A percentile compares a stretch with the other conserved stretches of the same genome.
Evolutionary conservation across 1,139 yeast genomes (phyloP).

Genomic region (Pneumocystis jirovecii): DNA sequence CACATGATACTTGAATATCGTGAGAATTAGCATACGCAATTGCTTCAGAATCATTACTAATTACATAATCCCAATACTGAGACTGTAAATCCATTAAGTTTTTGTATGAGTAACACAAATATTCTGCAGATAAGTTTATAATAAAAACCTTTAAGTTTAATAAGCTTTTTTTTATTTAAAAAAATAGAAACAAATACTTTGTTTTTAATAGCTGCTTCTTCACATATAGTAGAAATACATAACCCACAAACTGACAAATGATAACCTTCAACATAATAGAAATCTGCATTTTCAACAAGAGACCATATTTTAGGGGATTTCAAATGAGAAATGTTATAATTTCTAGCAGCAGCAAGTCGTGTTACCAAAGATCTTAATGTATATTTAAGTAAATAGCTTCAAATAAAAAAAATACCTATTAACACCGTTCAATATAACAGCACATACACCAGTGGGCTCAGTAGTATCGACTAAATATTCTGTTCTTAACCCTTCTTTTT

Average conservation of each 20-base stretch:
- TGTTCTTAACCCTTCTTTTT: conserved; percentile 74
- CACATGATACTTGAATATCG: conserved; percentile 21
- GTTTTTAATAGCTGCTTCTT: conserved; percentile 75
- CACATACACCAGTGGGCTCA: conserved; percentile 91
- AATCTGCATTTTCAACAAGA: conserved; percentile 63
- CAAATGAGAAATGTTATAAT: conserved; percentile 79
- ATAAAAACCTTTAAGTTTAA: conserved; percentile 37
- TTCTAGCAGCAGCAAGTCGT: conserved; percentile 95
- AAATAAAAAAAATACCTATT: not conserved
- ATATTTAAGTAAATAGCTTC: not conserved
- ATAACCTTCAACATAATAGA: conserved; percentile 91
- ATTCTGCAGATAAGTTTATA: conserved; percentile 89
- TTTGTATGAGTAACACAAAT: conserved; percentile 89
- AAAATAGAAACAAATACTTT: conserved; percentile 25
- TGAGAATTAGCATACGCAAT: conserved; percentile 85
- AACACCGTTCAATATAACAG: conserved; percentile 78
- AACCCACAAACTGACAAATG: conserved; percentile 96
- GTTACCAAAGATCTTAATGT: conserved; percentile 79
- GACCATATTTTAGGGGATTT: conserved; percentile 84
- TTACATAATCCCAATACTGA: conserved; percentile 80
- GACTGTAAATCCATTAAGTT: conserved; percentile 67
- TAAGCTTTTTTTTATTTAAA: not conserved
- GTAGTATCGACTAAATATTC: conserved; percentile 53
- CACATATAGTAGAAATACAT: conserved; percentile 76
- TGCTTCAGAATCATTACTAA: conserved; percentile 96